Base-by-base conservation (phyloP, 2,329 filamentous ascomycete species). In the Cercospora zeina region DNA sequence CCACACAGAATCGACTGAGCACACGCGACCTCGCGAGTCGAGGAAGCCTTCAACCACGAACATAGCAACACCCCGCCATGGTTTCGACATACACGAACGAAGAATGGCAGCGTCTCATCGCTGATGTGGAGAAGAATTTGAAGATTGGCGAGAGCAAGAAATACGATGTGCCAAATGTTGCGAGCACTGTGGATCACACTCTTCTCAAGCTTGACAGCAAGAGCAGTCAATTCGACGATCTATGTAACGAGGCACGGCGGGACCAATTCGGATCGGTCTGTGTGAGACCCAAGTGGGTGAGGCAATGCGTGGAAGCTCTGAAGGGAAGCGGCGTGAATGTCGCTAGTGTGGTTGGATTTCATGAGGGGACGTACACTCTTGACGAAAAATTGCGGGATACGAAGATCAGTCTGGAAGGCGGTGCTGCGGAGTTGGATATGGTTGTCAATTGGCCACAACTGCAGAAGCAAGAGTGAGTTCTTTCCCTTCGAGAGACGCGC, bases 271-370 rank as follows among this genome's bases (percentile, higher is more conserved):
- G 78, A 68, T 79, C 83, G 9, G 85, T 87, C 59, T 87, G 85
- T 69, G 83, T 87, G 1, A 80, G 84, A 7, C 74, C 80, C 1
- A 76, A 79, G 36, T 79, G 79, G 71, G 83, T 87, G n/a, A 67
- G 76, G 24, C 80, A 77, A 59, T 82, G 82, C 54, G 77, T 79
- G 16, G 67, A 77, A 45, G 79, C 81, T 58, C 77, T 87, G 53
- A 76, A 77, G 61, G 78, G 77, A 54, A 78, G 78, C 7, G 71
- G 71, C 5, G 79, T 84, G n/a, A 76, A 77, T 24, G 79, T 86
- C 19, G 82, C 83, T 49, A 83, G 82, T 66, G 85, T 87, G 5
- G 78, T 87, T 9, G 83, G 82, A 21, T 87, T 87, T 71, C 85
- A 82, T 58, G 83, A 86, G 69, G 85, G 85, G 11, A 85, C 82